Evolutionary conservation across 805 yeast genomes (phyloP), one percentile per base, ranked within the genome.

Genomic region (Martiniozyma abietophila): DNA sequence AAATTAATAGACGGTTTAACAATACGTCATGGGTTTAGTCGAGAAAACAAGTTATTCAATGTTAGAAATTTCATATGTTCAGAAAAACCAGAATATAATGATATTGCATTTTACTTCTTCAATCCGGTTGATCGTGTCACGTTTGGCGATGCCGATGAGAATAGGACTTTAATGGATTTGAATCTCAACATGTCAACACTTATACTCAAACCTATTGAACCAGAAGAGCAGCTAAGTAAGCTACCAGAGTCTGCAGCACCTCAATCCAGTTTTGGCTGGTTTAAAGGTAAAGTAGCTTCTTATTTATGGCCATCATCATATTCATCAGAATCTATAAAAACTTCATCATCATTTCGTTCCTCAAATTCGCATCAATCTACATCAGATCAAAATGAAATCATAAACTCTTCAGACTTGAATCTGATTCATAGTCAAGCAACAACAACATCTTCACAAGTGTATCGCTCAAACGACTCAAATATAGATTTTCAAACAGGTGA

Each of bases 151-250:
- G 69, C 73, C 0, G 80, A 79, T 32, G 89, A 85, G 45, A 64
- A 65, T 36, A 46, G 58, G 39, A 57, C 74, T 3, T 59, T 86
- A 25, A 51, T 51, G 18, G 67, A 62, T 4, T 59, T 86, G 35
- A 75, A 73, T 16, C 59, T 86, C 33, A 65, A 71, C 11, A 64
- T 94, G 38, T 77, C 94, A 8, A 83, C 80, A 0, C 54, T 86
- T 31, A 76, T 83, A 17, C 59, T 86, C 43, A 80, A 81, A 49
- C 88, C 92, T 4, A 27, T 51, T 3, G 59, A 56, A 32, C 53
- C 52, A 10, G 47, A 44, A 25, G 54, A 42, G 27, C 19, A 12
- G 12, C 18, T 14, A 10, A 31, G 45, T 17, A 25, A 35, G n/a
- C 33, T 35, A n/a, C 20, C 31, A 8, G 43, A 44, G 4, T 31